Base-by-base conservation (phyloP, 257 asterid genomes). In the Lycium ferocissimum region DNA sequence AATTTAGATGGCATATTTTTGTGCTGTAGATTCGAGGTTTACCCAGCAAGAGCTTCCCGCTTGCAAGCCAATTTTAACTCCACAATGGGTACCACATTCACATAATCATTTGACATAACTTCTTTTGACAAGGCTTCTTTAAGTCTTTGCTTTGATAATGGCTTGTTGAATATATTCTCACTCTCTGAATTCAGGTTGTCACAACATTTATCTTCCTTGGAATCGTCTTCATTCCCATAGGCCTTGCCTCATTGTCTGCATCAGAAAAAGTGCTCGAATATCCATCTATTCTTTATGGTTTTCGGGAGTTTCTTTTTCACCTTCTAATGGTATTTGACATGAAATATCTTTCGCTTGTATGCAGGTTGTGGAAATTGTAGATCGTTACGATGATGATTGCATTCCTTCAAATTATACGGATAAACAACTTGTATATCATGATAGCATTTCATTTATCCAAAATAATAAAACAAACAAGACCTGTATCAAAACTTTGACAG, bases 21-120 rank as follows among this genome's bases (percentile, higher is more conserved):
- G 18, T 89, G 72, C 78, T 89, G 33, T 91, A 96, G 99, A 94
- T 96, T 96, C 98, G 1, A 95, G 89, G 92, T 96, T 96, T 84
- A 92, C 97, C 47, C 99, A 96, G 85, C 98, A 96, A 93, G 99
- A 96, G 82, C 98, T 96, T 85, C 98, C 98, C 8, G 98, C 99
- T 73, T 96, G 97, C 91, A 96, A 96, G 85, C 99, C 98, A 62
- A 95, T 96, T 84, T 86, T 95, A 87, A 94, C 98, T 86, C 99
- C 99, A 81, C 92, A 91, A 86, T 72, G 92, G 97, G 99, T 96
- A 87, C 45, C 70, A 80, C 82, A 66, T 57, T 76, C 12, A 78
- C 2, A 43, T 3, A 51, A 4, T 67, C 13, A 9, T 37, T 66
- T 40, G n/a, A 59, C 26, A 59, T n/a, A 59, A 18, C 26, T 18